Conservation (phyloP, 257 asterid species). For the Lantana camara region DNA sequence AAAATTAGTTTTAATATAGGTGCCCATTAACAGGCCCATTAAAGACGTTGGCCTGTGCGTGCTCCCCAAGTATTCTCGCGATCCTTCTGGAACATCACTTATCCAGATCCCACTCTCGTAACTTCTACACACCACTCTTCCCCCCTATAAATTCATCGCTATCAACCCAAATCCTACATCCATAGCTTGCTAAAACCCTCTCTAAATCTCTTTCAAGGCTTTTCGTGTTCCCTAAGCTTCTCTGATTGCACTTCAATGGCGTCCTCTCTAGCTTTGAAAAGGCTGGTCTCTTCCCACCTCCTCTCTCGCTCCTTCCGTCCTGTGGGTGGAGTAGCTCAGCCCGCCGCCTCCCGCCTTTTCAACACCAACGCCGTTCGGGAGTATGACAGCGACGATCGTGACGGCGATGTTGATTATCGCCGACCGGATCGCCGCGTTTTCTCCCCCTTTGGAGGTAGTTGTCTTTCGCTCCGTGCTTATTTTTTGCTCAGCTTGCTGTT, state of each 20-base stretch:
- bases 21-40: neutral
- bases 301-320: constrained; percentile 35
- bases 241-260: constrained; percentile 39
- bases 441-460: constrained; percentile 52
- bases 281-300: constrained; percentile 33
- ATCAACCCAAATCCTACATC: neutral
- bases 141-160: neutral
- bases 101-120: constrained; percentile 12
- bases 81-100: constrained; percentile 12
- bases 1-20: no score
- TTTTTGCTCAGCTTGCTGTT: neutral
- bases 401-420: constrained; percentile 37
- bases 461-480: constrained; percentile 3
- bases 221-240: constrained; percentile 9
- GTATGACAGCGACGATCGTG: constrained; percentile 50
- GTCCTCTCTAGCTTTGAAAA: constrained; percentile 41
- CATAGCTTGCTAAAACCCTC: neutral
- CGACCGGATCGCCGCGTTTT: constrained; percentile 43
- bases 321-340: constrained; percentile 21
- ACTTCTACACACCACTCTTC: constrained; percentile 21
- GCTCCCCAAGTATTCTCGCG: constrained; percentile 1
- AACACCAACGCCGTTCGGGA: constrained; percentile 46
- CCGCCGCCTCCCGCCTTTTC: constrained; percentile 35
- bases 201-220: neutral
- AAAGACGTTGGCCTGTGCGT: neutral